Base-by-base conservation (phyloP, 257 asterid species). In the Striga asiatica region DNA sequence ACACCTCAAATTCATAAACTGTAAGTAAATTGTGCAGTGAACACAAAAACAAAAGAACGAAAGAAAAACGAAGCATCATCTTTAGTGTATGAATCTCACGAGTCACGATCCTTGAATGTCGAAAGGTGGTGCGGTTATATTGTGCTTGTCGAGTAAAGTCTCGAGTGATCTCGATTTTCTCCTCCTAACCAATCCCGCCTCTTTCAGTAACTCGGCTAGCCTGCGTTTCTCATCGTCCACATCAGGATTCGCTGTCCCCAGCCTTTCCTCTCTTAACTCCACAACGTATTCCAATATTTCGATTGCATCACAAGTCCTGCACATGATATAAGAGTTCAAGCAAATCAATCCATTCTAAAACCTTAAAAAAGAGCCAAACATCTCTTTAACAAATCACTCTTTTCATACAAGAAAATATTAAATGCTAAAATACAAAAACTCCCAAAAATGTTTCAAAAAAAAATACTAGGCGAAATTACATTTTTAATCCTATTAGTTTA, bases 191-290 rank as follows among this genome's bases (percentile, higher is more conserved):
- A 66, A 72, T 28, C 97, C 97, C 5, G 83, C 74, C 68, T 81
- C 94, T 68, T 80, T 88, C 31, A 88, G 21, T 43, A 92, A 64
- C 72, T 62, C 81, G 3, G 76, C 74, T 50, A 92, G 66, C 34
- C 94, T 72, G 6, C 76, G 67, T 66, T 77, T 84, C 76, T 92
- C 99, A 14, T 92, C 97, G 27, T 79, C 84, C 37, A 83, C 99
- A 6, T 78, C 93, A 0, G 95, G 85, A 72, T 81, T 82, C 35
- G 94, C 93, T 0, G 95, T 91, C 9, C 98, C 98, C 0, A 84
- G 88, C 68, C 65, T 84, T 76, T 84, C 98, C 76, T 92, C 97
- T 64, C 99, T 81, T 79, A 88, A 61, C 45, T 78, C 80, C 12
- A 92, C 94, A 0, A 88, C 80, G 53, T 80, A 82, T 28, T 92